A percentile compares a stretch with the other conserved stretches of the same genome.
These are phyloP conservation scores for Paracoccidioides lutzii DNA, from an alignment of 2,329 filamentous ascomycete genomes.

Conservation along the genomic window DNA sequence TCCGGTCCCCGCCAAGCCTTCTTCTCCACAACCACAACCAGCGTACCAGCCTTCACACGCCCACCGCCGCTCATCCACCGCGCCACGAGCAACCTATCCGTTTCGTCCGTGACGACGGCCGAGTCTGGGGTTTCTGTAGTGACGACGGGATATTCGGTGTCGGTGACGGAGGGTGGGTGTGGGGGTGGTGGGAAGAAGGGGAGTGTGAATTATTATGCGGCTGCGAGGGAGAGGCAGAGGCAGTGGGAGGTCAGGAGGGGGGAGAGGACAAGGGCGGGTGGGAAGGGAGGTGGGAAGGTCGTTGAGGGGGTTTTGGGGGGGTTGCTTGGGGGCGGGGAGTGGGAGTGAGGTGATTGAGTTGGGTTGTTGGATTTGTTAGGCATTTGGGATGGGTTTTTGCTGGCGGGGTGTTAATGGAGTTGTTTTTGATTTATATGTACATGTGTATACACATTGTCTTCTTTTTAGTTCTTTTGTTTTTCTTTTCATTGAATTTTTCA, in stretches of 20 bases:
- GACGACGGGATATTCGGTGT: not conserved
- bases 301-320: conserved; percentile 26
- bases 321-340: conserved; percentile 23
- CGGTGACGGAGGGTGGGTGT: conserved; percentile 9
- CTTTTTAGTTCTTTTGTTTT: not conserved
- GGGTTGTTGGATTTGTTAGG: not conserved
- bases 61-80: conserved; percentile 11
- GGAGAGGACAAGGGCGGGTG: conserved; percentile 21
- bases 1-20: conserved; percentile 26
- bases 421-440: not conserved
- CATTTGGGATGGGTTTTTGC: not conserved
- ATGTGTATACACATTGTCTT: not conserved
- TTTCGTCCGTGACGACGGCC: conserved; percentile 14
- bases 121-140: not conserved
- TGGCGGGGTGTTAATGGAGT: not conserved
- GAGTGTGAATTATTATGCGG: conserved; percentile 44
- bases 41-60: not conserved
- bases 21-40: conserved; percentile 16
- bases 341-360: not conserved
- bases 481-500: no score
- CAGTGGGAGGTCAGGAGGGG: conserved; percentile 41
- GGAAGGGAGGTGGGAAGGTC: conserved; percentile 29
- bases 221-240: conserved; percentile 46
- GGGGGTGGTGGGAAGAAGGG: conserved; percentile 40
- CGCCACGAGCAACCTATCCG: conserved; percentile 20